Conservation (phyloP, 495 filamentous ascomycete genomes). For the Daldinia loculata region DNA sequence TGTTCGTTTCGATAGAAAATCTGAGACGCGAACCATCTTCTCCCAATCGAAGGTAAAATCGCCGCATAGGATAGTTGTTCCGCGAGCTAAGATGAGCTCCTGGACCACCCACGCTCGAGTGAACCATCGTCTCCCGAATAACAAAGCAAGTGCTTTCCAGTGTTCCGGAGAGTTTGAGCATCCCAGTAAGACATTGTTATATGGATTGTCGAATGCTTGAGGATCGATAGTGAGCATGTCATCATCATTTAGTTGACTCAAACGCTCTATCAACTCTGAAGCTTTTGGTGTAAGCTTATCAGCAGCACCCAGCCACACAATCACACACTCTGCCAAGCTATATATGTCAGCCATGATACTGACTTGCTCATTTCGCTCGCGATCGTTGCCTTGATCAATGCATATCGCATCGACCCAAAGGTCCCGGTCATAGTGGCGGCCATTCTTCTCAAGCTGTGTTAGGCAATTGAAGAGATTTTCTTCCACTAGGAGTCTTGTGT, state of each 20-base stretch:
- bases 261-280: constrained; percentile 16
- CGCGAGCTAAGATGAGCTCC: constrained; percentile 32
- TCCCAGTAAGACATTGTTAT: background rate
- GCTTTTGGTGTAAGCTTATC: constrained; percentile 24
- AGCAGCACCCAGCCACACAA: constrained; percentile 43
- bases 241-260: constrained; percentile 7
- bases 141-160: constrained; percentile 30
- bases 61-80: constrained; percentile 30
- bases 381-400: constrained; percentile 37
- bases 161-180: constrained; percentile 14
- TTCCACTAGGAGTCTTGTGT: constrained; percentile 10
- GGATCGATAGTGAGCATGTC: constrained; percentile 4
- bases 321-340: constrained; percentile 26
- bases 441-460: constrained; percentile 21
- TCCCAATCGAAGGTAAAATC: constrained; percentile 30
- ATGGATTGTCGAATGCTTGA: constrained; percentile 5
- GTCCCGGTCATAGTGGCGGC: background rate
- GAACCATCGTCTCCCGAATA: constrained; percentile 40
- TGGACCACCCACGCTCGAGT: constrained; percentile 41
- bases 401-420: constrained; percentile 46
- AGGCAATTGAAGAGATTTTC: constrained; percentile 41
- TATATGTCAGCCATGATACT: constrained; percentile 42
- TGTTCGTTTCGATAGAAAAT: constrained; percentile 12
- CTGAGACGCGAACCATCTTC: constrained; percentile 19
- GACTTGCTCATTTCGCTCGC: constrained; percentile 41